Base-by-base conservation (phyloP, 75 land plant species). In the Picea sitchensis region DNA sequence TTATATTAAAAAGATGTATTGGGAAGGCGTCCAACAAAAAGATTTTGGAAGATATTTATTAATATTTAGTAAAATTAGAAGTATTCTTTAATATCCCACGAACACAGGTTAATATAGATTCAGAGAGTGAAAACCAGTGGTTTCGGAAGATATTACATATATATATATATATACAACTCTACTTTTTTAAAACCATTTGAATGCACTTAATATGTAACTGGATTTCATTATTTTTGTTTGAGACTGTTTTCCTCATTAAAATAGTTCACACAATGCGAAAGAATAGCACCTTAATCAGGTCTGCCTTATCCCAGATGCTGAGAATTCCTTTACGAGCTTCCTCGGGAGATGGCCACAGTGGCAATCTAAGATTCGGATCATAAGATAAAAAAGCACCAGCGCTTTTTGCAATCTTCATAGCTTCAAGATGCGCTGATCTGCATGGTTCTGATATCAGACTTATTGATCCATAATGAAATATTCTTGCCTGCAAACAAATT, bases 71-170 rank as follows among this genome's bases (percentile, higher is more conserved):
- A 26, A 26, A 0, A 26, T 26, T 26, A 26, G 26, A 26, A 26
- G 26, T 26, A 26, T 26, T 26, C 26, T 26, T 26, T 26, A 26
- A 26, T 26, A 26, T 26, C 26, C 26, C 26, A 26, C 26, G 26
- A 26, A 26, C 26, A 26, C 26, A 26, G 26, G 26, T 26, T 26
- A 26, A 0, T 26, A 26, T 26, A 26, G 26, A 26, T 26, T 26
- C 26, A 26, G 26, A 26, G 26, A 26, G 26, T 26, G 26, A 26
- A 26, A 26, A 26, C 26, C 26, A 26, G 26, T 26, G 26, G 80
- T 88, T 2, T 80, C 95, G 58, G 96, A 89, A 1, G 86, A 91
- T 68, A 78, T 95, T 78, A 94, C 98, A 62, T 98, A 83, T 85
- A 84, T 26, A 26, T 26, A 26, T 26, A 26, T 26, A 26, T 26